Conservation (phyloP, 306 rosid genomes). For the Oemleria cerasiformis region DNA sequence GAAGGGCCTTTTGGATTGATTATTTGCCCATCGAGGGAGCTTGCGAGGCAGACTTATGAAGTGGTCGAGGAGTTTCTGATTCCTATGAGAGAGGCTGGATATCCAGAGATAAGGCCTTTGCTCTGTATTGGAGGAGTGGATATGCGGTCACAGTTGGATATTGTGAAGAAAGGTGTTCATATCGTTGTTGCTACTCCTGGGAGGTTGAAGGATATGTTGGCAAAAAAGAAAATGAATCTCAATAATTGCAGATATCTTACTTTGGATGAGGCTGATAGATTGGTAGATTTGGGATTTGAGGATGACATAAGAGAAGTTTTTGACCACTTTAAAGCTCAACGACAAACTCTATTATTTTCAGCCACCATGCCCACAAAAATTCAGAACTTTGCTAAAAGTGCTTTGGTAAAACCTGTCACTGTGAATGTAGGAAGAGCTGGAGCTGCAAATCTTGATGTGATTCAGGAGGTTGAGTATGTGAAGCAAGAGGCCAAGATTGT, state of each 20-base stretch:
- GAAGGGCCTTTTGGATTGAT: slow-evolving; percentile 89
- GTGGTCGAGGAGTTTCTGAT: slow-evolving; percentile 69
- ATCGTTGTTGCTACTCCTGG: slow-evolving; percentile 98
- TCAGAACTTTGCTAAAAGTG: no score
- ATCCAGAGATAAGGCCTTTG: slow-evolving; percentile 82
- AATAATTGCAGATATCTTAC: slow-evolving; percentile 31
- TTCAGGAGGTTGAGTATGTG: no score
- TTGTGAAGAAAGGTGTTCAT: slow-evolving; percentile 91
- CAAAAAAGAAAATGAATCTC: slow-evolving; percentile 92
- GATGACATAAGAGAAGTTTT: no score
- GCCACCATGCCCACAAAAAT: no score
- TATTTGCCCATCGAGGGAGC: slow-evolving; percentile 88
- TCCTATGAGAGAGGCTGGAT: slow-evolving; percentile 83
- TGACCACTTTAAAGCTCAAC: no score
- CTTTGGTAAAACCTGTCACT: no score
- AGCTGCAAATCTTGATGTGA: no score
- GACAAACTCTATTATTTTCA: no score
- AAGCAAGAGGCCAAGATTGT: no score
- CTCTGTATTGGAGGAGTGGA: slow-evolving; percentile 97
- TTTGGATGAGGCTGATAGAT: no score
- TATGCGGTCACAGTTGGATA: slow-evolving; percentile 78
- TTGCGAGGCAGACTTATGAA: slow-evolving; percentile 92
- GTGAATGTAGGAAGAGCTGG: no score
- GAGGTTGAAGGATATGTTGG: slow-evolving; percentile 91
- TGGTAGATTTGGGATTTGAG: no score